A percentile compares a stretch with the other conserved stretches of the same genome.
Evolutionary conservation across 192 early-diverging fungal species (phyloP).

Genomic region (Neocallimastix lanati): DNA sequence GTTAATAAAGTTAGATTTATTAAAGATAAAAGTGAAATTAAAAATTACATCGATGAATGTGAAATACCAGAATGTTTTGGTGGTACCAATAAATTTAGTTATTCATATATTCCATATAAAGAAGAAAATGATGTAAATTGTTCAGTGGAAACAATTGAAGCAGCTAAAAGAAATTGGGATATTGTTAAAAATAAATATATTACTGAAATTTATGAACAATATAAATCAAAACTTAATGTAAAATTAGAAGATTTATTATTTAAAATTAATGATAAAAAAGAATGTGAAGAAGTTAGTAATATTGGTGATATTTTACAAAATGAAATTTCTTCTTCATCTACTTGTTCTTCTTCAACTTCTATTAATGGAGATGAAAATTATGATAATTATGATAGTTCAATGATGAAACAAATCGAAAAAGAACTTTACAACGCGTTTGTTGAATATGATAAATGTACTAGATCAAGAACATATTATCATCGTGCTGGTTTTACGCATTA

Average conservation of each 20-base stretch:
- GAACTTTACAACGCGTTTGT: not conserved
- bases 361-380: not conserved
- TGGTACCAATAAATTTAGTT: conserved; percentile 33
- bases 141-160: not conserved
- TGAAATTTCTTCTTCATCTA: not conserved
- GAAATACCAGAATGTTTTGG: conserved; percentile 39
- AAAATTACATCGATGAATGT: conserved; percentile 37
- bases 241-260: not conserved
- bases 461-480: conserved; percentile 27
- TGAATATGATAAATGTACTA: not conserved
- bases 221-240: not conserved
- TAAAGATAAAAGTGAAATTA: conserved; percentile 33
- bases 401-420: not conserved
- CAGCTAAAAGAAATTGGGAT: not conserved
- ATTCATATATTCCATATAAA: conserved; percentile 21
- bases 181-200: not conserved
- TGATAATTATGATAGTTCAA: not conserved
- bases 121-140: conserved; percentile 17
- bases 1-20: conserved; percentile 69
- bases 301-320: not conserved
- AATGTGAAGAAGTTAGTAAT: not conserved
- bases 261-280: not conserved
- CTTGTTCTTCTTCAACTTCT: not conserved
- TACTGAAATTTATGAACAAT: not conserved
- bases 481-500: conserved; percentile 14